phyloP scores from a whole-genome alignment of 1,284 basidiomycete species.

The Fomitopsis pinicola region DNA sequence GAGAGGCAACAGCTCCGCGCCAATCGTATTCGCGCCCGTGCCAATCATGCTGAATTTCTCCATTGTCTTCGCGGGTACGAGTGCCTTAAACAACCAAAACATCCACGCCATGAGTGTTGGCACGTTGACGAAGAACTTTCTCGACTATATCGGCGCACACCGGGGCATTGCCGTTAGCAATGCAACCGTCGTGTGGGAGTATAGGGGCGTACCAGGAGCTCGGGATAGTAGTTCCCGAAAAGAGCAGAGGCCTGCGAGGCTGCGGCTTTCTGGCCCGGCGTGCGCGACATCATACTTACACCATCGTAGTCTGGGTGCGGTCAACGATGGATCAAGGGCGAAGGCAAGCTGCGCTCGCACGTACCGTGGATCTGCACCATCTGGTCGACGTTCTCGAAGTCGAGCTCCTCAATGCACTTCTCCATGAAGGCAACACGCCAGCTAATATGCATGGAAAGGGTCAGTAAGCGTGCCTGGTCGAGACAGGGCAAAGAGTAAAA shows the following conservation, averaged over 20 bases:
- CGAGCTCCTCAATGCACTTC: conserved; percentile 53
- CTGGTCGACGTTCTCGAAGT: conserved; percentile 71
- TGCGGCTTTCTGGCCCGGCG: conserved; percentile 70
- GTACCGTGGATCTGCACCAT: conserved; percentile 71
- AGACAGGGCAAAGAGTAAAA: not conserved
- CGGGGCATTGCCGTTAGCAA: not conserved
- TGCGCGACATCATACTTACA: conserved; percentile 51
- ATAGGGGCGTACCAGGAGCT: conserved; percentile 54
- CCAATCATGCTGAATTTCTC: conserved; percentile 80
- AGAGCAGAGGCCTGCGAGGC: conserved; percentile 67
- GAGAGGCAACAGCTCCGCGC: conserved; percentile 49
- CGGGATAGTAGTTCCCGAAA: conserved; percentile 73
- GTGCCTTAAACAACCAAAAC: conserved; percentile 77
- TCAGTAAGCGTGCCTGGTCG: conserved; percentile 4
- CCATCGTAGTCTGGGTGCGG: conserved; percentile 64
- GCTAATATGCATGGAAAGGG: conserved; percentile 29
- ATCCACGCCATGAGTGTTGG: conserved; percentile 72
- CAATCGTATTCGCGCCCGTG: conserved; percentile 49
- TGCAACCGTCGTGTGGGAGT: not conserved
- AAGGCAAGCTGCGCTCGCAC: conserved; percentile 3
- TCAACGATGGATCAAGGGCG: not conserved
- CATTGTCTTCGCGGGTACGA: conserved; percentile 63
- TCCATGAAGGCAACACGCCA: conserved; percentile 80
- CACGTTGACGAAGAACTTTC: conserved; percentile 78
- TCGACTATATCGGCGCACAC: conserved; percentile 37